Base-by-base conservation (phyloP, 2,329 filamentous ascomycete genomes). In the Microsporum canis region DNA sequence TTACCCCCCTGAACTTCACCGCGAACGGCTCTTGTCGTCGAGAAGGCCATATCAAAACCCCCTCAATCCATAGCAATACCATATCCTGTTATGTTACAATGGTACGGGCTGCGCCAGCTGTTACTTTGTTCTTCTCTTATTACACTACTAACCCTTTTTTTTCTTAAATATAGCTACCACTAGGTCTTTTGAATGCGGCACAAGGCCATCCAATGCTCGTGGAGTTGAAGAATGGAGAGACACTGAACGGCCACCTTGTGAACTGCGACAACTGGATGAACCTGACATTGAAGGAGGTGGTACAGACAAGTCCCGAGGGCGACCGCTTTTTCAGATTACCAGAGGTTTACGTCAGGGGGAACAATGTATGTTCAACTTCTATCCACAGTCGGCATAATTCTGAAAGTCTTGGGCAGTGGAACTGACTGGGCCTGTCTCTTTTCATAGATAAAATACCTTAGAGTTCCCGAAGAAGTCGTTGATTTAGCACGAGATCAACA, bases 261-360 rank as follows among this genome's bases (percentile, higher is more conserved):
- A 90, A 88, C 75, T 99, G 92, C 84, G 94, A 99, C 75, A 99
- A 92, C 57, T 99, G 94, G 91, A 99, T 99, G 94, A 99, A 99
- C 78, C 79, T 99, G 68, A 97, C 92, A 1, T 78, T 99, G 67
- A 95, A 94, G 76, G 94, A 97, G 75, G 95, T 99, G 27, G 89
- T 97, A 39, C 92, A 97, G 77, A 97, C 94, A 17, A 96, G 88
- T 72, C 86, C 92, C 29, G 92, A 97, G 71, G 94, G 91, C 65
- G 91, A 97, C 76, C 91, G 88, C 72, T 99, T 99, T 76, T 88
- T 90, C 75, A 83, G 90, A 71, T 78, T 99, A 75, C 87, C 91
- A 39, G 95, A 99, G 74, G 91, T 92, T 62, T 99, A 99, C 71
- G 89, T 99, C 58, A 88, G 95, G 72, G 94, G 94, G 63, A 99